Percentiles rank a stretch among this genome's conserved stretches.
phyloP scores from a whole-genome alignment of 768 basidiomycete genomes.

The Lactifluus echinatus region DNA sequence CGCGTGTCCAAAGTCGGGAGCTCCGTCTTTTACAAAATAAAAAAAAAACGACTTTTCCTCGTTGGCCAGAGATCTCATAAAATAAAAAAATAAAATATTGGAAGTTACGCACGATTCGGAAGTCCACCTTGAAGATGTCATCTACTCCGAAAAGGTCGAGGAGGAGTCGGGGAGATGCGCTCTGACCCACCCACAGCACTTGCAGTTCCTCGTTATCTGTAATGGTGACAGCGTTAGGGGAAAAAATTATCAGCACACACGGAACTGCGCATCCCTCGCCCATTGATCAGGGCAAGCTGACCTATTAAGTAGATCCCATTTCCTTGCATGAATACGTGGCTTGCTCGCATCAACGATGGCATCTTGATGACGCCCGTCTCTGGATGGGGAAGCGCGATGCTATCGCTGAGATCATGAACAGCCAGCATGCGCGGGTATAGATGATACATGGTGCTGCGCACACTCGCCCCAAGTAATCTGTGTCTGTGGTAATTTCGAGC shows the following conservation, averaged over 20 bases:
- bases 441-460: constrained; percentile 61
- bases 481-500: constrained; percentile 84
- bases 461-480: constrained; percentile 59
- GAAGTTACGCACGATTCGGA: constrained; percentile 48
- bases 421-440: constrained; percentile 87
- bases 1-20: constrained; percentile 66
- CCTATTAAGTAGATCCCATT: constrained; percentile 92
- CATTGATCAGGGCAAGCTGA: too few relatives aligned
- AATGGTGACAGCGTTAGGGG: too few relatives aligned
- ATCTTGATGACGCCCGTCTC: constrained; percentile 49
- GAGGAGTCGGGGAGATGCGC: constrained; percentile 73
- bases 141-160: constrained; percentile 80
- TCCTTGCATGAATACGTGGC: constrained; percentile 81
- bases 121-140: constrained; percentile 60
- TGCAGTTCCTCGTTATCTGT: constrained; percentile 82
- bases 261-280: too few relatives aligned
- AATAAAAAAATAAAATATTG: too few relatives aligned
- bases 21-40: constrained; percentile 40
- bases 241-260: too few relatives aligned
- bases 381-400: constrained; percentile 58
- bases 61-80: too few relatives aligned
- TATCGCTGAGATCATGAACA: constrained; percentile 72
- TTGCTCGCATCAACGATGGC: constrained; percentile 74
- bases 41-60: constrained; percentile 1
- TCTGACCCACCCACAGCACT: constrained; percentile 86